Evolutionary conservation across 2,329 filamentous ascomycete genomes (phyloP).

Genomic region (Lachnellula cervina): DNA sequence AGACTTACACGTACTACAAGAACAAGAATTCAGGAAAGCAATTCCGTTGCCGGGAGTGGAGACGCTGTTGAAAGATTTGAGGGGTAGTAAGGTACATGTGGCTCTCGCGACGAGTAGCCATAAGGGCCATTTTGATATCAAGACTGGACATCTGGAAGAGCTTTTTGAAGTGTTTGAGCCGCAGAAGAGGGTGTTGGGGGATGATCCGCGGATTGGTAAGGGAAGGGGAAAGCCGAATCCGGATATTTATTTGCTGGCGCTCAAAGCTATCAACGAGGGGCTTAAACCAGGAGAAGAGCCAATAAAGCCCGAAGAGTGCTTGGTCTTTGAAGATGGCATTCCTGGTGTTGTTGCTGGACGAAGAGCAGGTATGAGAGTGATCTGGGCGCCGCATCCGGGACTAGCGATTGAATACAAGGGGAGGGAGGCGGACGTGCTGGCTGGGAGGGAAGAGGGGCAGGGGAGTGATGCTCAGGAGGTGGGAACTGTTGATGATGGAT

Average conservation of each 20-base stretch:
- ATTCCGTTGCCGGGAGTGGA: slow-evolving; percentile 74
- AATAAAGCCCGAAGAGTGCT: slow-evolving; percentile 78
- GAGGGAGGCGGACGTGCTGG: slow-evolving; percentile 75
- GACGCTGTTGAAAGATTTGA: slow-evolving; percentile 58
- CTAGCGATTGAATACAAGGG: slow-evolving; percentile 71
- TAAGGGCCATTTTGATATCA: slow-evolving; percentile 36
- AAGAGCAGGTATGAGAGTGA: slow-evolving; percentile 87
- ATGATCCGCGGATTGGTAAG: slow-evolving; percentile 69
- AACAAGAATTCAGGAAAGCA: slow-evolving; percentile 63
- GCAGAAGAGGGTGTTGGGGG: slow-evolving; percentile 70
- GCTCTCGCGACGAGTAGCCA: slow-evolving; percentile 76
- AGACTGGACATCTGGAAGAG: slow-evolving; percentile 44
- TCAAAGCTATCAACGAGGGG: slow-evolving; percentile 76
- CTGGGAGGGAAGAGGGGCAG: slow-evolving; percentile 53
- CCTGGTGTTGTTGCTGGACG: slow-evolving; percentile 87
- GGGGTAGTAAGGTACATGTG: slow-evolving; percentile 54
- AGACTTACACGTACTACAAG: slow-evolving; percentile 60
- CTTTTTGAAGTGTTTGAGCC: slow-evolving; percentile 61
- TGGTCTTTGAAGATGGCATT: slow-evolving; percentile 94
- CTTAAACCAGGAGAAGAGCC: slow-evolving; percentile 56
- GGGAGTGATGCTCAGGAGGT: slow-evolving; percentile 42
- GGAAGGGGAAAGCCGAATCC: slow-evolving; percentile 88
- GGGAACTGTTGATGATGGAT: slow-evolving; percentile 53
- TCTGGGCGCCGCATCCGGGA: slow-evolving; percentile 84
- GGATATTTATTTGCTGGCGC: slow-evolving; percentile 86